Conservation (phyloP, 2,329 filamentous ascomycete species). For the Canariomyces notabilis region DNA sequence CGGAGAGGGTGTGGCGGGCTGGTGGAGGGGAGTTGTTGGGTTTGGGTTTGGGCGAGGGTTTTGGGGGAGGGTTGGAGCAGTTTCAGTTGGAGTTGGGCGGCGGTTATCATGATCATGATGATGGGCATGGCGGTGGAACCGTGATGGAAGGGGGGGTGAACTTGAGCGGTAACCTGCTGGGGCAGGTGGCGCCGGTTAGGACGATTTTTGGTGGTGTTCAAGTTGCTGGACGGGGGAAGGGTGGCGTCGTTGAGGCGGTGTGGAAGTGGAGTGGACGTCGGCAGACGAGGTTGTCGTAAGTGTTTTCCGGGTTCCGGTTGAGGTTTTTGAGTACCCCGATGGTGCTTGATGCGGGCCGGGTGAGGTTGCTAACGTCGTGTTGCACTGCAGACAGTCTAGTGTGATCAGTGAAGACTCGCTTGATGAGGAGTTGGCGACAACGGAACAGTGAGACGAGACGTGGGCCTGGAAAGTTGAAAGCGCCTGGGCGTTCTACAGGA, state of each 20-base stretch:
- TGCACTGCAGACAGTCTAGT: conserved; percentile 8
- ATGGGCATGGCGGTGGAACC: too few species aligned
- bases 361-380: background rate
- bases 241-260: background rate
- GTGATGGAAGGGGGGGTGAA: conserved; percentile 2
- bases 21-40: conserved; percentile 15
- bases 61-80: too few species aligned
- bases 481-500: too few species aligned
- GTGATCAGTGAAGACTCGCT: conserved; percentile 14
- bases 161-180: too few species aligned
- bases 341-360: background rate
- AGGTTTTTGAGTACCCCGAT: background rate
- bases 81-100: too few species aligned
- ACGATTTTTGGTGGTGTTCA: too few species aligned
- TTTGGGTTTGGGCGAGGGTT: conserved; percentile 1
- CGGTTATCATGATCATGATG: too few species aligned
- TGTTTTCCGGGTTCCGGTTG: background rate
- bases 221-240: background rate
- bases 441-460: background rate
- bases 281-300: conserved; percentile 14
- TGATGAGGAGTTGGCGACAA: conserved; percentile 5
- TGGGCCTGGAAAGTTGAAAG: too few species aligned
- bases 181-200: too few species aligned
- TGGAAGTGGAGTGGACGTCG: background rate
- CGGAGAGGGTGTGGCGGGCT: conserved; percentile 21